Evolutionary conservation across 495 filamentous ascomycete species (phyloP).

Genomic region (Trichoderma parareesei): DNA sequence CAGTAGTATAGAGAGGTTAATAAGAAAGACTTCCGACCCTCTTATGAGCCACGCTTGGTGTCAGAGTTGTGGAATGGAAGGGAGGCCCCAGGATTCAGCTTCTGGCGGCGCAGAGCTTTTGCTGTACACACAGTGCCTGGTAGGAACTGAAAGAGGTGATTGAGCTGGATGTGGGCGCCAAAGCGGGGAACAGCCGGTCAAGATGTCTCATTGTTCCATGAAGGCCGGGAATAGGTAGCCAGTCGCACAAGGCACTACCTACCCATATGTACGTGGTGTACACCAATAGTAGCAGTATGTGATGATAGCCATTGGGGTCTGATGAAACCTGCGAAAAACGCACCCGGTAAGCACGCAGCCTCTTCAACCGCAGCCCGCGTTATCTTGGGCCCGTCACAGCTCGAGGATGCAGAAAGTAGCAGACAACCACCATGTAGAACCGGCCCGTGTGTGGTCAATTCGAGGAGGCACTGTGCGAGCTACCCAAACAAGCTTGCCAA

Average conservation of each 20-base stretch:
- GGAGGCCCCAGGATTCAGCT: neutral
- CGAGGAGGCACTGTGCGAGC: neutral
- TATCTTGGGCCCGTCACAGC: neutral
- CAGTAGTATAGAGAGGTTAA: neutral
- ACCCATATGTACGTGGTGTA: neutral
- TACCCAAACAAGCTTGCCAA: neutral
- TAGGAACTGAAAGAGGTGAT: neutral
- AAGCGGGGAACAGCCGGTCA: neutral
- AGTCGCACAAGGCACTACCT: too few relatives aligned
- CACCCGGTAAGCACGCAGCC: neutral
- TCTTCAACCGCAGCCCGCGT: neutral
- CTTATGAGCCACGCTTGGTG: neutral
- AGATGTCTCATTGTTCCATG: neutral
- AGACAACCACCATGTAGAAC: neutral
- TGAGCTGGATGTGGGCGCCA: constrained; percentile 5
- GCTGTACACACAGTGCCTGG: too few relatives aligned
- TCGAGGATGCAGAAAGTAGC: neutral
- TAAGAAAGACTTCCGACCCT: neutral
- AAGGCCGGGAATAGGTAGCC: neutral
- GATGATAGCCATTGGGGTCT: neutral
- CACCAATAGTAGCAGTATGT: neutral
- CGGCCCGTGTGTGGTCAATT: neutral
- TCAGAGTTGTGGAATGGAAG: neutral
- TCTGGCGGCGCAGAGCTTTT: neutral
- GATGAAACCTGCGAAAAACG: too few relatives aligned